phyloP scores from a whole-genome alignment of 257 asterid genomes.

The Solanum peruvianum region DNA sequence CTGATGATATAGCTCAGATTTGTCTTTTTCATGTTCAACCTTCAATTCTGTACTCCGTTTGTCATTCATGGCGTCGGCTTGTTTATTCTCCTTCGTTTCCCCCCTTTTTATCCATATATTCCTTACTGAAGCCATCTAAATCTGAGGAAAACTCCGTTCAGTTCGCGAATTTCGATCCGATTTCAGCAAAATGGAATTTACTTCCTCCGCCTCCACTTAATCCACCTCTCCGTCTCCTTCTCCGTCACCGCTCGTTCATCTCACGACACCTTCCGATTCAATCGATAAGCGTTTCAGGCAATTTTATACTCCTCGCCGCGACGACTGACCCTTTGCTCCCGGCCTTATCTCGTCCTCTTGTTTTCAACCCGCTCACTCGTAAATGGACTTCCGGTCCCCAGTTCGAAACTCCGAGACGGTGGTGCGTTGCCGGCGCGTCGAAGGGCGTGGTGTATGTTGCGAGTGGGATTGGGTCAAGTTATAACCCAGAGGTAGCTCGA shows the following conservation, averaged over 20 bases:
- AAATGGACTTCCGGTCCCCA: conserved; percentile 59
- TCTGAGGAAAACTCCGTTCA: conserved; percentile 1
- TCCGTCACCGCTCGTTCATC: conserved; percentile 73
- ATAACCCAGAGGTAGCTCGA: conserved; percentile 43
- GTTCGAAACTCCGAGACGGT: conserved; percentile 51
- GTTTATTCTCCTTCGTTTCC: conserved; percentile 61
- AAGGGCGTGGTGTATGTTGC: conserved; percentile 40
- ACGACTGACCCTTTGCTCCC: conserved; percentile 53
- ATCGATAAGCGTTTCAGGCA: conserved; percentile 39
- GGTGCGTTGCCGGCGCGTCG: conserved; percentile 68
- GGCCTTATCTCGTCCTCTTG: conserved; percentile 54
- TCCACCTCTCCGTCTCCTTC: conserved; percentile 28
- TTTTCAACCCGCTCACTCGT: conserved; percentile 29
- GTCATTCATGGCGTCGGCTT: conserved; percentile 70
- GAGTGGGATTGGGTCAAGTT: conserved; percentile 75
- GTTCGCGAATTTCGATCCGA: conserved; percentile 56
- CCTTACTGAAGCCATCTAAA: conserved; percentile 24
- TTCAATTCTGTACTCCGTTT: conserved; percentile 45
- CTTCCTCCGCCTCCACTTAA: conserved; percentile 51
- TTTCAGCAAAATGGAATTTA: conserved; percentile 41
- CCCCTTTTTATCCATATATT: conserved; percentile 54
- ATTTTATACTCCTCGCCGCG: conserved; percentile 57
- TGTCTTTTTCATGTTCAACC: conserved; percentile 58
- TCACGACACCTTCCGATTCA: conserved; percentile 71
- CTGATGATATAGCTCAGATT: conserved; percentile 56